Percentiles rank a stretch among this genome's conserved stretches.
These are phyloP conservation scores for Hemisphaericaspora nanyangensis DNA, from an alignment of 805 yeast species.

Conservation along the genomic window DNA sequence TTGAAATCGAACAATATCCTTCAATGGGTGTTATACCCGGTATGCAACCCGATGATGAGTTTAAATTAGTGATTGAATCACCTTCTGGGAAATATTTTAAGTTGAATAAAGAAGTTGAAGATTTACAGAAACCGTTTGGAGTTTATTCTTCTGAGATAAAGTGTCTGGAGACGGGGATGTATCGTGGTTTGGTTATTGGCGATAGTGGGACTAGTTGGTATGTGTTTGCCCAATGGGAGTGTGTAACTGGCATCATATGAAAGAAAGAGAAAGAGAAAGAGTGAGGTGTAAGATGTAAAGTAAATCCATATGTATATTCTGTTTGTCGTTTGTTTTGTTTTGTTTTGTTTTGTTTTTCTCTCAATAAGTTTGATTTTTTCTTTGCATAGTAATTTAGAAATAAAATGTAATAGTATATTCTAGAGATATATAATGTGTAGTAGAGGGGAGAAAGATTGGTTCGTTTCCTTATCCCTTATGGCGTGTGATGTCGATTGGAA, in stretches of 20 bases:
- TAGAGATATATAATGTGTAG: too few relatives aligned
- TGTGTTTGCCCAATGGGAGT: constrained; percentile 88
- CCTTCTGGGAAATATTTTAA: constrained; percentile 80
- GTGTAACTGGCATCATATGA: constrained; percentile 25
- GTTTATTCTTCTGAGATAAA: constrained; percentile 58
- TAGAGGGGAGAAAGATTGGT: too few relatives aligned
- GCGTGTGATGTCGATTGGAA: too few relatives aligned
- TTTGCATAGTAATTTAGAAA: too few relatives aligned
- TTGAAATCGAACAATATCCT: constrained; percentile 62
- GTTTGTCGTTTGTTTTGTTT: too few relatives aligned
- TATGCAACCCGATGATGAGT: constrained; percentile 27
- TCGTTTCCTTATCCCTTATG: too few relatives aligned
- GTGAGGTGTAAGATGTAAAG: too few relatives aligned
- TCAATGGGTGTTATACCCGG: constrained; percentile 40
- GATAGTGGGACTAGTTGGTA: constrained; percentile 80
- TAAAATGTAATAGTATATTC: too few relatives aligned
- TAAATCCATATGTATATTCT: too few relatives aligned
- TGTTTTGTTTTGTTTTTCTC: too few relatives aligned
- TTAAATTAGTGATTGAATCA: constrained; percentile 67
- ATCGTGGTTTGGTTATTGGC: constrained; percentile 79
- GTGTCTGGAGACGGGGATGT: constrained; percentile 70
- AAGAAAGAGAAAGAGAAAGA: too few relatives aligned
- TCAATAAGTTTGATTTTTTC: too few relatives aligned
- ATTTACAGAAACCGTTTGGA: constrained; percentile 42
- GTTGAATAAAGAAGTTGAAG: constrained; percentile 47